Base-by-base conservation (phyloP, 306 rosid genomes). In the Castanopsis chinensis region DNA sequence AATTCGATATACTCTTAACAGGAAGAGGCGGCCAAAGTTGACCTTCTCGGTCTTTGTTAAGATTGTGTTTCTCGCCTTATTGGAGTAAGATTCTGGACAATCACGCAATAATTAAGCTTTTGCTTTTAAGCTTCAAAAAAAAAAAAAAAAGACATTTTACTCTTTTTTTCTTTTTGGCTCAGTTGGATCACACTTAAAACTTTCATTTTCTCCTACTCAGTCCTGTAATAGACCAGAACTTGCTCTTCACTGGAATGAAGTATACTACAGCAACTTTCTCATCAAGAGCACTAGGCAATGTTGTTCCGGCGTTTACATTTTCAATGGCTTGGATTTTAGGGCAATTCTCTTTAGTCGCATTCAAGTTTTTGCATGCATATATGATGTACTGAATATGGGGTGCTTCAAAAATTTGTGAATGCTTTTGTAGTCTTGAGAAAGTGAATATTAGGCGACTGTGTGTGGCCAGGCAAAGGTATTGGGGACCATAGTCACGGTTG, bases 201-300 rank as follows among this genome's bases (percentile, higher is more conserved):
- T 23, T 17, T 3, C 21, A 35, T 63, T 69, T 23, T 32, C 6
- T 27, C 13, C 28, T 8, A 3, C 35, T 67, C 73, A 85, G 92
- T 81, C 94, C 94, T 7, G 92, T 85, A 25, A 78, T 90, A 1
- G 92, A 87, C 63, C 91, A 89, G 76, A 90, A 87, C 88, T 55
- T 90, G 87, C 82, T 37, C 82, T 85, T 83, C 27, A 56, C 80
- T 1, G 94, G 92, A 37, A 75, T 89, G 88, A 90, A 87, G 83
- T 55, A 69, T 25, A 88, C 91, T 53, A 72, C 92, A 27, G 92
- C 94, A 69, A 82, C 91, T 69, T 87, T 83, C 55, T 25, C 89
- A n/a, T 25, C 89, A n/a, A 8, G 86, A 7, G 85, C 94, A 17
- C 74, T 90, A 87, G 11, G 35, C 87, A 88, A 88, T 83, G 65